Evolutionary conservation across 2,329 filamentous ascomycete species (phyloP), one percentile per base, ranked within the genome.

Genomic region (Fusarium transvaalense): DNA sequence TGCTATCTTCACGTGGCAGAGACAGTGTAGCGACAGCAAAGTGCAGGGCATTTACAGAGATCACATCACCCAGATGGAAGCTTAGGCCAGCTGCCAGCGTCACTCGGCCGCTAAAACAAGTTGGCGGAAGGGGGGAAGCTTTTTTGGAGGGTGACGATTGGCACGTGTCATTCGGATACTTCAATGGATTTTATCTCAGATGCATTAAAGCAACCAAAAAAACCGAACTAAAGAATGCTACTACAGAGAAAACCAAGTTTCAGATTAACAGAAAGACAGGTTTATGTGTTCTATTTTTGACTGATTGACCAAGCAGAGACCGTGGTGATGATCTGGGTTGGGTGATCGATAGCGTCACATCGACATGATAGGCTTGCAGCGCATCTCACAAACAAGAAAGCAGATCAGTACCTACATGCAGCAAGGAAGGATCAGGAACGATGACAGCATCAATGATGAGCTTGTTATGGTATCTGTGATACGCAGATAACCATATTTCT

Each of bases 1-100:
- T 29, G 46, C 69, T 75, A 74, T 75, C 73, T 74, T 74, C 73
- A 75, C 72, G 71, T 74, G 73, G 66, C 50, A 37, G 35, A 58
- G 25, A 32, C 21, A 51, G 27, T 8, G 13, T 27, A 50, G 46
- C 46, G n/a, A 17, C 25, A 48, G 46, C 17, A 32, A 17, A 50
- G n/a, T 21, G 14, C 47, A 50, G 47, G 47, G 47, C 47, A 50
- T 38, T 25, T 21, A 29, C 46, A 55, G 27, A 48, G 23, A 59
- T 45, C 52, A 59, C 51, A 66, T 58, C 32, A 42, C 38, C 52
- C 47, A 63, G 23, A 25, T 25, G 10, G 59, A 39, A 66, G 56
- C 57, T 61, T 35, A 52, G 56, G 56, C 46, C 42, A 56, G 25
- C 32, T 13, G 10, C 19, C 46, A 66, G 64, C 45, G 63, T 53